phyloP scores from a whole-genome alignment of 192 early-diverging fungal genomes.

The Podila verticillata region DNA sequence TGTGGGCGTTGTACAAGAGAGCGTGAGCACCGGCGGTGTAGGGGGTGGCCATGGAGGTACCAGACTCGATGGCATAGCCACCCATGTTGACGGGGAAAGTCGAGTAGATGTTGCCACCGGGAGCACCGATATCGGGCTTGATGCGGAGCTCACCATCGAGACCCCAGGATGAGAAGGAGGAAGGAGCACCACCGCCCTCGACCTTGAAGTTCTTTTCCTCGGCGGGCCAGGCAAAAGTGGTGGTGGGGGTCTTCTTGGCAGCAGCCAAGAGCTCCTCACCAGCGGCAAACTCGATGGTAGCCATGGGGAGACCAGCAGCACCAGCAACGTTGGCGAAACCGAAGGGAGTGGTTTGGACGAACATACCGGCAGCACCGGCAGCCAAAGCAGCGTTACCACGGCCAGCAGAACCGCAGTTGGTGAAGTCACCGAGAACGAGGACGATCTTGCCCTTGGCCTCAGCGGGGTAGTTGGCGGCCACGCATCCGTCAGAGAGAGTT shows the following conservation, averaged over 20 bases:
- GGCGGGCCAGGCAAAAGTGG: slow-evolving; percentile 2
- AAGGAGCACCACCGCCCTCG: slow-evolving; percentile 57
- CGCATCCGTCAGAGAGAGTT: slow-evolving; percentile 35
- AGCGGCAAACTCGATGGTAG: slow-evolving; percentile 29
- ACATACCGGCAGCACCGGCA: slow-evolving; percentile 37
- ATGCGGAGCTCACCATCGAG: slow-evolving; percentile 68
- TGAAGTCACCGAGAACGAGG: slow-evolving; percentile 58
- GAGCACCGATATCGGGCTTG: slow-evolving; percentile 69
- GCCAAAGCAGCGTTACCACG: slow-evolving; percentile 44
- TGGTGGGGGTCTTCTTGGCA: slow-evolving; percentile 28
- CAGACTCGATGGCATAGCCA: slow-evolving; percentile 60
- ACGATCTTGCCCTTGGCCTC: slow-evolving; percentile 49
- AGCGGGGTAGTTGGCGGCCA: slow-evolving; percentile 9
- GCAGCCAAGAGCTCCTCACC: slow-evolving; percentile 46
- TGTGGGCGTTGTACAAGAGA: slow-evolving; percentile 64
- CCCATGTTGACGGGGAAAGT: slow-evolving; percentile 60
- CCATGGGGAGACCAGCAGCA: slow-evolving; percentile 40
- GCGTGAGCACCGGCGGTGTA: slow-evolving; percentile 77
- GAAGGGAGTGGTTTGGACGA: slow-evolving; percentile 38
- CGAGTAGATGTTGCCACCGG: slow-evolving; percentile 76
- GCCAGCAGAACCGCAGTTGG: slow-evolving; percentile 45
- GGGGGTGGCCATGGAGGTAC: slow-evolving; percentile 87
- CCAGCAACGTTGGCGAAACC: slow-evolving; percentile 26
- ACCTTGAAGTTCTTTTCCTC: slow-evolving; percentile 3
- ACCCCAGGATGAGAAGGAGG: slow-evolving; percentile 73